Conservation (phyloP, 2,329 filamentous ascomycete species). For the Fusarium aywerte region DNA sequence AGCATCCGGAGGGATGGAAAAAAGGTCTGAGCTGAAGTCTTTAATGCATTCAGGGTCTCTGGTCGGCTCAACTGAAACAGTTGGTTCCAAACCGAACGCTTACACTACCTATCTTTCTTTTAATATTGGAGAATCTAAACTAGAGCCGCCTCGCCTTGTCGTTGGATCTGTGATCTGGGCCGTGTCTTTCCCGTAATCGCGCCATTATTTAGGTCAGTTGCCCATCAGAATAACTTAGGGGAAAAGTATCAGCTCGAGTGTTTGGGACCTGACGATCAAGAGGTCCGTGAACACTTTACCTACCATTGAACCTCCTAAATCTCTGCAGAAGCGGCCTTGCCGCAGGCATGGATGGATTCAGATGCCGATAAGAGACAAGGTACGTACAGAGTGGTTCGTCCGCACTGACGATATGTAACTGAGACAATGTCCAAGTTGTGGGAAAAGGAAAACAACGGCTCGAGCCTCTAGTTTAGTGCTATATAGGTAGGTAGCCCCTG, state of each 20-base stretch:
- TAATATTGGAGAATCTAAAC: neutral
- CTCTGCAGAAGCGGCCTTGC: neutral
- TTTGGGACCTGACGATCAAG: conserved; percentile 21
- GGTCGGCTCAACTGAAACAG: conserved; percentile 27
- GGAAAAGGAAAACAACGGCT: neutral
- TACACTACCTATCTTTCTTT: conserved; percentile 11
- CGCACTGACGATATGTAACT: neutral
- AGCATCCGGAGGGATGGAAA: neutral
- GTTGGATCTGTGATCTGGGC: conserved; percentile 1
- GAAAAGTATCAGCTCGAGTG: conserved; percentile 31
- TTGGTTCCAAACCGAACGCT: conserved; percentile 4
- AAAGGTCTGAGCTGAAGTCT: neutral
- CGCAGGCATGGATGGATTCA: neutral
- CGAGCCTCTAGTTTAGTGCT: neutral
- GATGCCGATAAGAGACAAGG: neutral
- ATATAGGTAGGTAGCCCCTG: too few relatives aligned
- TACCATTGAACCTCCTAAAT: neutral
- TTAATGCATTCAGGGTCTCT: neutral
- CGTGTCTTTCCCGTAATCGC: conserved; percentile 24
- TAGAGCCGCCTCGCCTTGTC: neutral
- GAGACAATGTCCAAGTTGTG: conserved; percentile 2
- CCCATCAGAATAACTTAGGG: conserved; percentile 13
- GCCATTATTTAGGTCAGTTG: conserved; percentile 23
- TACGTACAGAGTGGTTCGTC: conserved; percentile 3
- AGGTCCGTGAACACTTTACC: neutral